These are phyloP conservation scores for Nakazawaea pomicola DNA, from an alignment of 805 yeast species.

Conservation along the genomic window DNA sequence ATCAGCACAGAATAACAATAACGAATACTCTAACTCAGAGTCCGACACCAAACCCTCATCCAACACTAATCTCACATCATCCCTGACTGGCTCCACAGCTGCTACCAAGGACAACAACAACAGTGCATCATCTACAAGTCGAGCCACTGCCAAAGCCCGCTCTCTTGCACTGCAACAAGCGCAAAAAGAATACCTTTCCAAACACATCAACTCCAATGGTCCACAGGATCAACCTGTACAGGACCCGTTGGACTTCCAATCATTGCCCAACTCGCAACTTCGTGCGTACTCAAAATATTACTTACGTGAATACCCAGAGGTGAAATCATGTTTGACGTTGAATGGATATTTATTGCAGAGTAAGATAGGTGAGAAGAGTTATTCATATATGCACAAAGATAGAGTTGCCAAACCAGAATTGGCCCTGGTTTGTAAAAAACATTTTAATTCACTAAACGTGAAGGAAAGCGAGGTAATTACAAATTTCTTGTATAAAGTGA, in stretches of 20 bases:
- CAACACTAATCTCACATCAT: no score
- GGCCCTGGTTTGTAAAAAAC: conserved; percentile 58
- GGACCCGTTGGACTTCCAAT: conserved; percentile 66
- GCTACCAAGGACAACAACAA: no score
- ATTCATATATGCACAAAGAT: conserved; percentile 31
- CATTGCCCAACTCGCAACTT: conserved; percentile 56
- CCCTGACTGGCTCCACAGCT: no score
- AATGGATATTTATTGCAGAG: conserved; percentile 69
- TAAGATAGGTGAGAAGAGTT: conserved; percentile 69
- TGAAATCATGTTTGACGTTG: conserved; percentile 58
- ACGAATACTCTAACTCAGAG: conserved; percentile 22
- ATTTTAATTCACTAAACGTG: conserved; percentile 52
- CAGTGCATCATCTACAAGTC: conserved; percentile 17
- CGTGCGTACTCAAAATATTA: conserved; percentile 62
- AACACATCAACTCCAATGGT: conserved; percentile 70
- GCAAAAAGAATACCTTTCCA: conserved; percentile 61
- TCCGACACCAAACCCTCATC: conserved; percentile 26
- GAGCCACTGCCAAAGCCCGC: conserved; percentile 55
- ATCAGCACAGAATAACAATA: no score
- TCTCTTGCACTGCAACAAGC: conserved; percentile 61
- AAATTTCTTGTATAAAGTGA: conserved; percentile 81
- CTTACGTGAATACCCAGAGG: conserved; percentile 19
- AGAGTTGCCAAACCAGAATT: conserved; percentile 56
- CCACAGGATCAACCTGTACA: conserved; percentile 49
- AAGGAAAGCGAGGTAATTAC: conserved; percentile 86